Evolutionary conservation across 352 stramenopile genomes (phyloP).

Genomic region (Phytophthora fragariae): DNA sequence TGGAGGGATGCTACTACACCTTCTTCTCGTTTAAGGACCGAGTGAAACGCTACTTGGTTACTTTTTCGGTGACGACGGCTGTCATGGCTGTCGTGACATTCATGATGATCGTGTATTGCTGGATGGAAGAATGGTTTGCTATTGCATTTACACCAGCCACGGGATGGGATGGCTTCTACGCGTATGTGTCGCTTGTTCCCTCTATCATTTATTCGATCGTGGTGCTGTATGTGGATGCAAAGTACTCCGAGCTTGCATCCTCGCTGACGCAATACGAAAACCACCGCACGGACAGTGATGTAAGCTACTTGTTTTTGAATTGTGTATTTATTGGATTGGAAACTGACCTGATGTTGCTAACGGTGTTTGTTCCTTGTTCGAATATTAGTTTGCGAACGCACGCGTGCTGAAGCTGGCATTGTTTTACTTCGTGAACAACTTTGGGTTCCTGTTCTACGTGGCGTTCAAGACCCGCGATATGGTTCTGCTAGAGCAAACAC

Average conservation of each 20-base stretch:
- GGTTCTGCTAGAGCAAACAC: conserved; percentile 91
- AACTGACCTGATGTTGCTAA: conserved; percentile 16
- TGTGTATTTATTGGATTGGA: background rate
- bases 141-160: conserved; percentile 63
- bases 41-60: conserved; percentile 81
- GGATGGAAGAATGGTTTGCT: conserved; percentile 76
- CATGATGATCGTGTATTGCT: conserved; percentile 88
- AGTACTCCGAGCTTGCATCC: conserved; percentile 92
- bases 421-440: conserved; percentile 99
- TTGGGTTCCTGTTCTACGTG: conserved; percentile 96
- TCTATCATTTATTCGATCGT: conserved; percentile 81
- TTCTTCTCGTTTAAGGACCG: conserved; percentile 85
- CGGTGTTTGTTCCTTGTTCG: background rate
- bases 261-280: conserved; percentile 95
- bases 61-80: conserved; percentile 67
- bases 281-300: conserved; percentile 90
- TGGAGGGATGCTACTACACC: conserved; percentile 85
- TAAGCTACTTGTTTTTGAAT: conserved; percentile 38
- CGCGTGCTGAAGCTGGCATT: conserved; percentile 98
- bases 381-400: conserved; percentile 83
- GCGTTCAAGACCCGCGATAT: conserved; percentile 92
- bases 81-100: conserved; percentile 74
- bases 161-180: conserved; percentile 70
- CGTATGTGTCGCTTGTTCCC: conserved; percentile 74
- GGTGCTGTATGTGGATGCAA: conserved; percentile 78